Base-by-base conservation (phyloP, 2,329 filamentous ascomycete genomes). In the Pleomassaria siparia region DNA sequence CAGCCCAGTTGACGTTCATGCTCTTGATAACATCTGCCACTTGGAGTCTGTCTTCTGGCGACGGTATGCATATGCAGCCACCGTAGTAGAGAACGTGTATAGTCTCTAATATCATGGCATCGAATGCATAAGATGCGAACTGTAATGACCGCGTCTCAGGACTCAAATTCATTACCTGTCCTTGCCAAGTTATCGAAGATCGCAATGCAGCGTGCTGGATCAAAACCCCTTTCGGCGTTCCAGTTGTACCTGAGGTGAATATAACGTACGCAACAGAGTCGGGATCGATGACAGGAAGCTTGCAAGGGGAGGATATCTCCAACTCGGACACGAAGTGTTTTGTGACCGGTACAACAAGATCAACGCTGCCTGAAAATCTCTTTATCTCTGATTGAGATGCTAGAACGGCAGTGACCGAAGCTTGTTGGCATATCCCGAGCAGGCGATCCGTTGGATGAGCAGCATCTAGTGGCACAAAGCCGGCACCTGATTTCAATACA, bases 121-220 rank as follows among this genome's bases (percentile, higher is more conserved):
- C 80, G 40, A 81, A 78, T 2, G 77, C 78, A 58, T 78, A 81
- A 7, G 80, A 78, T 2, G 81, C 81, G 46, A 83, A 77, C 48
- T 84, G 80, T 2, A 72, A 53, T 2, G 54, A 40, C 8, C 54
- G 52, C 10, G 18, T 43, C 22, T 44, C 8, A 18, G 8, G 63
- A 49, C 40, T 4, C 10, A 45, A 22, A 20, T 22, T 25, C 8
- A 50, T 42, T 8, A 40, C 24, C 2, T 63, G 51, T 11, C 37
- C 36, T 12, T 56, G 47, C n/a, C 49, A 33, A 16, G 49, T 33
- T 3, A 43, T 47, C 21, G 44, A 44, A 13, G 48, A 53, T 26
- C 78, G 79, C 0, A 87, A 69, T 1, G 80, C 77, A 0, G 72
- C 71, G 55, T 87, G 84, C 8, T 80, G 81, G 47, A 85, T 80